These are phyloP conservation scores for Syzygium oleosum DNA, from an alignment of 345 rosid species.

Conservation along the genomic window DNA sequence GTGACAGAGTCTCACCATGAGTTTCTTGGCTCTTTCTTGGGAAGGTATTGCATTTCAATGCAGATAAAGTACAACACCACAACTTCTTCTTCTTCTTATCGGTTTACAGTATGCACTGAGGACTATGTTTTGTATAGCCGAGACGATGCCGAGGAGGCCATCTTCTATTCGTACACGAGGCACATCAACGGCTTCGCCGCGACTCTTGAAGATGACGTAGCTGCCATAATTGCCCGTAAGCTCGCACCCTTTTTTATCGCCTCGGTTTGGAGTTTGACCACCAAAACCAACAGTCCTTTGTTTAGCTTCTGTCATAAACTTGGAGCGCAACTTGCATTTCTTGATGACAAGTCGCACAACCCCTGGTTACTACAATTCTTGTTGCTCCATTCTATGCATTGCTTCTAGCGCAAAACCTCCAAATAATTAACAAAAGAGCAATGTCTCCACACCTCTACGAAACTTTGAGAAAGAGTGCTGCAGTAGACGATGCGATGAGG, in stretches of 20 bases:
- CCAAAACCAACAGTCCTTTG: neutral
- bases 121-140: conserved; percentile 16
- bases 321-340: neutral
- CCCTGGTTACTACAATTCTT: neutral
- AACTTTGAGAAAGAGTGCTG: neutral
- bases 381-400: neutral
- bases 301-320: neutral
- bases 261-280: neutral
- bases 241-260: neutral
- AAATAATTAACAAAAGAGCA: too few species aligned
- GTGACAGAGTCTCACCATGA: conserved; percentile 48
- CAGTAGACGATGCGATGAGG: neutral
- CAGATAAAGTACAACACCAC: neutral
- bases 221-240: conserved; percentile 47
- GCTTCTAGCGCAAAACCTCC: neutral
- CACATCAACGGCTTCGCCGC: conserved; percentile 91
- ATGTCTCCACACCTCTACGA: neutral
- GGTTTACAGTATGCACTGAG: neutral
- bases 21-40: conserved; percentile 60
- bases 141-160: conserved; percentile 38
- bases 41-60: conserved; percentile 27
- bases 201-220: conserved; percentile 44
- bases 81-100: neutral
- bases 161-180: conserved; percentile 64
- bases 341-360: neutral